Base-by-base conservation (phyloP, 441 rosid genomes). In the Mallotus repandus region DNA sequence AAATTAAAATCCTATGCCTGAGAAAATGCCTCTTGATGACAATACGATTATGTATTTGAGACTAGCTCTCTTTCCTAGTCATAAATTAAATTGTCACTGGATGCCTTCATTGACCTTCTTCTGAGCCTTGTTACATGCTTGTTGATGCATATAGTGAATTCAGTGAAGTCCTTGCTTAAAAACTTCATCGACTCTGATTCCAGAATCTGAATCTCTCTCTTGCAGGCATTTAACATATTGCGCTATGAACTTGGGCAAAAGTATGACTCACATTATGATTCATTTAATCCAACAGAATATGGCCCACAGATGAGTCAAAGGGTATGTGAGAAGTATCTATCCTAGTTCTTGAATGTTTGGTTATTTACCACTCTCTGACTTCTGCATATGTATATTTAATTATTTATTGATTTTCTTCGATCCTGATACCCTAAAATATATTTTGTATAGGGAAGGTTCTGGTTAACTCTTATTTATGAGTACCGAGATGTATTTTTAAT, bases 291-390 rank as follows among this genome's bases (percentile, higher is more conserved):
- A 50, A 68, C 88, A 16, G 91, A 91, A 77, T 91, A 91, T 69
- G 97, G 97, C 25, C 96, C 93, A 64, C 95, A 87, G 70, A 74
- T 79, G 32, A 93, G 94, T 85, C 97, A 93, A 86, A 89, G 97
- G 94, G 97, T 93, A 84, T 25, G 50, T 69, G 72, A 72, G 58
- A 15, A 66, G 21, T 55, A n/a, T 73, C 74, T 38, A n/a, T n/a
- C 19, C 7, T 1, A 6, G 18, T 43, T 71, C 63, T 59, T 19
- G 54, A 72, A 52, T 66, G 59, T 76, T 69, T 46, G 64, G 46
- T 66, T 57, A 52, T 49, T 22, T 9, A 62, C 41, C 50, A 65
- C 21, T 65, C 35, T 45, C 67, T 32, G 55, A 63, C 61, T 58
- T 46, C 53, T 21, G 68, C 41, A 22, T 61, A 7, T 45, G 45